Evolutionary conservation across 148 eudicot species (phyloP).

Genomic region (Dysphania ambrosioides): DNA sequence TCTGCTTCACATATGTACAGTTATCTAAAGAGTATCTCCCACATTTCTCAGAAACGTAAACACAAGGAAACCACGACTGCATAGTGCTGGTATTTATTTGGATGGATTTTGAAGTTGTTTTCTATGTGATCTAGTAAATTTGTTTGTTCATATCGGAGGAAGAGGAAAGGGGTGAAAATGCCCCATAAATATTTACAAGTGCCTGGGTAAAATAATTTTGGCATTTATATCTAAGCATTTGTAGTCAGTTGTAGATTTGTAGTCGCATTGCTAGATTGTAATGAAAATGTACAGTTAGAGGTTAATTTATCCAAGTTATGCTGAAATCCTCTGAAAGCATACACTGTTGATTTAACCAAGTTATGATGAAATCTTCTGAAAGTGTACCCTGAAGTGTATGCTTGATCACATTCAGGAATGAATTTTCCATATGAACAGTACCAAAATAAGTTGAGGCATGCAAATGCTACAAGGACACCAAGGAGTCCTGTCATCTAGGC

Average conservation of each 20-base stretch:
- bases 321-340: too few relatives aligned
- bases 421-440: too few relatives aligned
- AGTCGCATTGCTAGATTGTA: conserved; percentile 10
- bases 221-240: conserved; percentile 17
- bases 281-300: too few relatives aligned
- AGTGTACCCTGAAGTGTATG: too few relatives aligned
- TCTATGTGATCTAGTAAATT: conserved; percentile 24
- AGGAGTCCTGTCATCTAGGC: too few relatives aligned
- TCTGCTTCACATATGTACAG: conserved; percentile 67
- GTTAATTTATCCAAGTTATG: too few relatives aligned
- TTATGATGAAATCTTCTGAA: too few relatives aligned
- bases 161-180: background rate
- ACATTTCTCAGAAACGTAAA: conserved; percentile 32
- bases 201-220: conserved; percentile 22
- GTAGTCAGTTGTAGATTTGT: background rate
- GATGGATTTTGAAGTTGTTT: background rate
- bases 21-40: conserved; percentile 37
- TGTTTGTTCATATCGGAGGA: background rate
- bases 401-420: too few relatives aligned
- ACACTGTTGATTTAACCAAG: too few relatives aligned
- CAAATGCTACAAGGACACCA: too few relatives aligned
- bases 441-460: too few relatives aligned
- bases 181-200: conserved; percentile 5
- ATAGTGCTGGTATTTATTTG: conserved; percentile 11
- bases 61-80: conserved; percentile 29